These are phyloP conservation scores for Aspergillus bertholletiae DNA, from an alignment of 495 filamentous ascomycete genomes.

Conservation along the genomic window DNA sequence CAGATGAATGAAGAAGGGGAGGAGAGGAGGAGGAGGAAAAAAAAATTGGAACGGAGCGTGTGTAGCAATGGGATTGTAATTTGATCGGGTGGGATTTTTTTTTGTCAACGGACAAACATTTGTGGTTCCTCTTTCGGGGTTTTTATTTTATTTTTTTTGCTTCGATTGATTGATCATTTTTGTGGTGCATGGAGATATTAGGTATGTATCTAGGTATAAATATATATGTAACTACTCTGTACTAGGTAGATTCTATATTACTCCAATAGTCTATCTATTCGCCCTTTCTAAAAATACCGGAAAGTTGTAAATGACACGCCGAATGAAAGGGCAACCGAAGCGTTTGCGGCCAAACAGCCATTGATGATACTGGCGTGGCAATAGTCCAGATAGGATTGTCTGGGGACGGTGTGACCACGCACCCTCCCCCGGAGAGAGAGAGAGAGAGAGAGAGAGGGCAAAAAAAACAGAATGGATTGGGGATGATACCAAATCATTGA, in stretches of 20 bases:
- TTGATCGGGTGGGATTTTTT: too few species aligned
- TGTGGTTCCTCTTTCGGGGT: background rate
- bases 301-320: slow-evolving; percentile 4
- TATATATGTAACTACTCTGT: too few species aligned
- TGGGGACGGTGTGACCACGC: slow-evolving; percentile 5
- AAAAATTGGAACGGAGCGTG: background rate
- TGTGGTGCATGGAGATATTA: too few species aligned
- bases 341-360: slow-evolving; percentile 15
- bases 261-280: background rate
- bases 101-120: too few species aligned
- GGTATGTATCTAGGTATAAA: too few species aligned
- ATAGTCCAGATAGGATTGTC: slow-evolving; percentile 5
- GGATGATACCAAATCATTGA: background rate
- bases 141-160: background rate
- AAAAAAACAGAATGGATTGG: background rate
- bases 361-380: slow-evolving; percentile 7
- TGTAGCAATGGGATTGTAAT: too few species aligned
- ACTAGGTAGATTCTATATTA: too few species aligned
- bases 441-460: too few species aligned
- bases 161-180: background rate
- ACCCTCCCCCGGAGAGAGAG: background rate
- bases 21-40: background rate
- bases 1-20: too few species aligned
- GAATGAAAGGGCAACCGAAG: slow-evolving; percentile 13
- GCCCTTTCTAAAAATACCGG: slow-evolving; percentile 3